Base-by-base conservation (phyloP, 2,329 filamentous ascomycete species). In the Gaeumannomyces tritici region DNA sequence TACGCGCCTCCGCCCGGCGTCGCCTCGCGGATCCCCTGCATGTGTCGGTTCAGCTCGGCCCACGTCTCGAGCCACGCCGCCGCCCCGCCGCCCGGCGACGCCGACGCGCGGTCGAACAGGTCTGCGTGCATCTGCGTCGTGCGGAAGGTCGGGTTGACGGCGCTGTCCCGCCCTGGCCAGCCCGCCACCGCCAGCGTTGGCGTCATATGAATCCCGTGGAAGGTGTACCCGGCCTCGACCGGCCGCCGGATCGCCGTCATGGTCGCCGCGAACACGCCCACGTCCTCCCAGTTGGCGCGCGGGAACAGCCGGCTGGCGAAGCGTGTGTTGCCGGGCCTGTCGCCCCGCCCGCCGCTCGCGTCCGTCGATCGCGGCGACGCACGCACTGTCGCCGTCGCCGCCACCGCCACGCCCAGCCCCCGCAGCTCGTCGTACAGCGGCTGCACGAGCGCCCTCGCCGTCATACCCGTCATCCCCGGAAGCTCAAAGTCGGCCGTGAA, bases 401-500 rank as follows among this genome's bases (percentile, higher is more conserved):
- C 65, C 42, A 72, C 69, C 18, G 66, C 68, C 18, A 70, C 67
- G 2, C 70, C 69, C 27, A 74, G 65, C 11, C 61, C 63, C 31
- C 70, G 68, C 47, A 77, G 72, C 26, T 70, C 66, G 59, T 68
- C 69, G 62, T 69, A 69, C 18, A 74, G 68, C 21, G 69, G 74
- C 62, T 74, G 71, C 4, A 75, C 67, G 59, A 77, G 73, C 0
- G 65, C 63, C 28, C 64, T 58, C 5, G 72, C 62, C 24, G 69
- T 64, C 11, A 65, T 57, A 1, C 66, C 64, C 0, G 70, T 70
- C 54, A 70, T 67, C 24, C 64, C 65, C 0, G 73, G 73, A 47
- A 77, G 68, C 62, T 77, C 72, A 57, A 74, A 70, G 28, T 68
- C 71, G 59, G 70, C 70, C 33, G 63, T 70, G 60, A 69, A 75